These are phyloP conservation scores for Paramecium primaurelia DNA, from an alignment of 73 alveolate genomes.

Conservation along the genomic window DNA sequence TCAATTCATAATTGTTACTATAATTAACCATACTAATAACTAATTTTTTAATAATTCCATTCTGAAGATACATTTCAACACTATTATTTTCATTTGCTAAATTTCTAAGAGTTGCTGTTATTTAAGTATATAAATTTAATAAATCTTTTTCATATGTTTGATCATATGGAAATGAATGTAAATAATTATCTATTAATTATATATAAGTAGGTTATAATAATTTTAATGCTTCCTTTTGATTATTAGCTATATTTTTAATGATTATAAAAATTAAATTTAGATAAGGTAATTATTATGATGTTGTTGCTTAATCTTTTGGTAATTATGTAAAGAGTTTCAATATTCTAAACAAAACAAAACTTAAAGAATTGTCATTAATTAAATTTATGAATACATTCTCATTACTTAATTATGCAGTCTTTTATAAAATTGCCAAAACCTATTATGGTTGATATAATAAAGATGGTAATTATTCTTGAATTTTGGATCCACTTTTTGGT, in stretches of 20 bases:
- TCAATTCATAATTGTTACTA: conserved; percentile 49
- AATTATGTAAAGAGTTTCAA: not conserved
- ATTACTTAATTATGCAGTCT: conserved; percentile 2
- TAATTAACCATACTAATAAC: conserved; percentile 30
- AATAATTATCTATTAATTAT: not conserved
- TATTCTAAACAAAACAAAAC: not conserved
- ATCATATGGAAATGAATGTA: not conserved
- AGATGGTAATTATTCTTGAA: not conserved
- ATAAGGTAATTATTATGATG: not conserved
- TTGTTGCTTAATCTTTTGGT: not conserved
- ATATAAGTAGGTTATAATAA: not conserved
- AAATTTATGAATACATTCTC: not conserved
- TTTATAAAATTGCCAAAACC: not conserved
- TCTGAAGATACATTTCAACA: conserved; percentile 12
- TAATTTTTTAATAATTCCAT: conserved; percentile 49
- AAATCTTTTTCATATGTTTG: conserved; percentile 33
- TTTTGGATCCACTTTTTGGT: conserved; percentile 41
- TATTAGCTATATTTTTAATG: not conserved
- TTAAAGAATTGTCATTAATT: not conserved
- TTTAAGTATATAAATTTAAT: not conserved
- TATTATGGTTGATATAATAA: not conserved
- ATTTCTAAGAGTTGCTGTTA: conserved; percentile 52
- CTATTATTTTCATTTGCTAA: conserved; percentile 41
- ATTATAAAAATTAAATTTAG: not conserved
- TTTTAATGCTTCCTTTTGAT: not conserved